phyloP scores from a whole-genome alignment of 164 flowering plant species.

The Umbilicus rupestris region DNA sequence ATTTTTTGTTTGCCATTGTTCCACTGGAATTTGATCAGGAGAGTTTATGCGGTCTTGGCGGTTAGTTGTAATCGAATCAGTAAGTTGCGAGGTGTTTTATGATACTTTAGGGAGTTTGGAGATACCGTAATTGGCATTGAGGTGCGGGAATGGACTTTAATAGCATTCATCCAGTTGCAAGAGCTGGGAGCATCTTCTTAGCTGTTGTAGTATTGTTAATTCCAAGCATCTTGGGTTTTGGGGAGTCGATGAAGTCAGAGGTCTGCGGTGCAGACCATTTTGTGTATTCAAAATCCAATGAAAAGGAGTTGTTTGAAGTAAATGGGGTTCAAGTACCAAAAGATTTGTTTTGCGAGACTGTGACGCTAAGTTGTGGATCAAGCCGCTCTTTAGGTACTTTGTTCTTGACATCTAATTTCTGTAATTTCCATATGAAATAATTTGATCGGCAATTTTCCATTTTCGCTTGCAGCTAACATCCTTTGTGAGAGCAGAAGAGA shows the following conservation, averaged over 20 bases:
- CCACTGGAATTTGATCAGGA: neutral
- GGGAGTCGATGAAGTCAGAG: neutral
- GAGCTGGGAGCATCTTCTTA: neutral
- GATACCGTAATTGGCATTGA: neutral
- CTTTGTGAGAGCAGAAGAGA: conserved; percentile 33
- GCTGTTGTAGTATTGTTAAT: neutral
- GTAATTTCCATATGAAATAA: neutral
- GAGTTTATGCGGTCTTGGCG: neutral
- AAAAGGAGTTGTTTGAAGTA: neutral
- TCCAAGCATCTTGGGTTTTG: neutral
- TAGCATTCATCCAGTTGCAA: neutral
- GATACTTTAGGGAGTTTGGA: neutral
- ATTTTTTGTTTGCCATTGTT: neutral
- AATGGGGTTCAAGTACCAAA: conserved; percentile 2
- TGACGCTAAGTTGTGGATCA: neutral
- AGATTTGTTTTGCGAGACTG: neutral
- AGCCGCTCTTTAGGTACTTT: neutral
- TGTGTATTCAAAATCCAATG: neutral
- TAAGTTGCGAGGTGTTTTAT: neutral
- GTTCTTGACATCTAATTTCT: neutral
- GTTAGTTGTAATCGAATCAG: no score
- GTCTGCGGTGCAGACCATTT: neutral
- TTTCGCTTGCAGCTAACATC: conserved; percentile 26
- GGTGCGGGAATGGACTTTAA: neutral
- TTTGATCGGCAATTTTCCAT: neutral